Evolutionary conservation across 768 basidiomycete genomes (phyloP).

Genomic region (Psilocybe cyanescens): DNA sequence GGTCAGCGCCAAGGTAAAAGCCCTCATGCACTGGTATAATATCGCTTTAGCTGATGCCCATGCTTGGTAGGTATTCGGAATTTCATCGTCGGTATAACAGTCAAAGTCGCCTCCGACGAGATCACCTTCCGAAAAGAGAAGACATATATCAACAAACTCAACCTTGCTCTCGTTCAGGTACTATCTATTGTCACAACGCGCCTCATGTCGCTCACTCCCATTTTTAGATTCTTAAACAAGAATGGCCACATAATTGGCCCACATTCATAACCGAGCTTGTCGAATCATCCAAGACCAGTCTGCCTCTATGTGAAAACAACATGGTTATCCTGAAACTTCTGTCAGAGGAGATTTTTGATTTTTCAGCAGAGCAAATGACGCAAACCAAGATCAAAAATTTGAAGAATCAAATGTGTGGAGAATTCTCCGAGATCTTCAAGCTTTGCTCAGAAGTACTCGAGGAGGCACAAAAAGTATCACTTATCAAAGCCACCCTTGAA

Average conservation of each 20-base stretch:
- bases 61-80: conserved; percentile 81
- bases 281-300: conserved; percentile 94
- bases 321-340: conserved; percentile 97
- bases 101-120: conserved; percentile 94
- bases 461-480: conserved; percentile 93
- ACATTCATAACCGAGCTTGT: conserved; percentile 97
- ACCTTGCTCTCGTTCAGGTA: conserved; percentile 94
- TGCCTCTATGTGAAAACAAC: conserved; percentile 98
- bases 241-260: conserved; percentile 99
- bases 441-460: conserved; percentile 96
- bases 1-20: conserved; percentile 85
- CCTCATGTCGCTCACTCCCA: conserved; percentile 9
- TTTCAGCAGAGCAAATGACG: conserved; percentile 98
- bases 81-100: conserved; percentile 91
- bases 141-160: conserved; percentile 94
- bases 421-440: conserved; percentile 97
- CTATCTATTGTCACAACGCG: conserved; percentile 22
- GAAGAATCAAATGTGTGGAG: conserved; percentile 97
- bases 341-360: conserved; percentile 99
- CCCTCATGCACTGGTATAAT: not conserved
- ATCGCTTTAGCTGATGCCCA: not conserved
- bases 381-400: conserved; percentile 96
- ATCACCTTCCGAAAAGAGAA: conserved; percentile 87
- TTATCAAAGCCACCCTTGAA: conserved; percentile 94
- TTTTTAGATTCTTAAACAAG: conserved; percentile 93